phyloP scores from a whole-genome alignment of 2,329 filamentous ascomycete genomes.

The Cercospora sojina region DNA sequence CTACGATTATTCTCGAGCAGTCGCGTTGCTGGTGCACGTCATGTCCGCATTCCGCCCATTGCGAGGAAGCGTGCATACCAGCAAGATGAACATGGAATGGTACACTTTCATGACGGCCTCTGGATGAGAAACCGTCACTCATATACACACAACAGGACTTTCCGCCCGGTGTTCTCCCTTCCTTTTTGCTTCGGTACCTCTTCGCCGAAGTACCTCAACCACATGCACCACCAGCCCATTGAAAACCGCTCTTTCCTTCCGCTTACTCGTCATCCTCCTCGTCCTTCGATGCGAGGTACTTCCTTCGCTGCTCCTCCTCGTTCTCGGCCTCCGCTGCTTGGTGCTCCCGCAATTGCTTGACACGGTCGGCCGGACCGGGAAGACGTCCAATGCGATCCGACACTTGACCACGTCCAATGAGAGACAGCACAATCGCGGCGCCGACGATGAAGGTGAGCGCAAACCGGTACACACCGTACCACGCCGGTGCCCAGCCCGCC shows the following conservation, averaged over 20 bases:
- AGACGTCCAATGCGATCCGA: conserved; percentile 53
- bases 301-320: conserved; percentile 37
- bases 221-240: neutral
- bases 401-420: conserved; percentile 81
- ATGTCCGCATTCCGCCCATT: neutral
- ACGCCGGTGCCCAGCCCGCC: conserved; percentile 74
- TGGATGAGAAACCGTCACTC: neutral
- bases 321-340: conserved; percentile 33
- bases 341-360: conserved; percentile 49
- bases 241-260: neutral
- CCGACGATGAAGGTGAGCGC: conserved; percentile 89
- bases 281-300: conserved; percentile 32
- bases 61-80: neutral
- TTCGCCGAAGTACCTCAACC: neutral
- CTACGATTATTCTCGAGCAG: neutral
- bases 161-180: neutral
- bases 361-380: conserved; percentile 48
- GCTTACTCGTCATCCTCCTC: conserved; percentile 33
- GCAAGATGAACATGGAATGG: neutral
- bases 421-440: conserved; percentile 71
- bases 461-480: conserved; percentile 90
- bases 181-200: neutral
- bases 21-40: neutral
- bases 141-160: neutral
- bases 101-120: conserved; percentile 4